Base-by-base conservation (phyloP, 805 yeast species). In the Myxozyma vanderwaltii region DNA sequence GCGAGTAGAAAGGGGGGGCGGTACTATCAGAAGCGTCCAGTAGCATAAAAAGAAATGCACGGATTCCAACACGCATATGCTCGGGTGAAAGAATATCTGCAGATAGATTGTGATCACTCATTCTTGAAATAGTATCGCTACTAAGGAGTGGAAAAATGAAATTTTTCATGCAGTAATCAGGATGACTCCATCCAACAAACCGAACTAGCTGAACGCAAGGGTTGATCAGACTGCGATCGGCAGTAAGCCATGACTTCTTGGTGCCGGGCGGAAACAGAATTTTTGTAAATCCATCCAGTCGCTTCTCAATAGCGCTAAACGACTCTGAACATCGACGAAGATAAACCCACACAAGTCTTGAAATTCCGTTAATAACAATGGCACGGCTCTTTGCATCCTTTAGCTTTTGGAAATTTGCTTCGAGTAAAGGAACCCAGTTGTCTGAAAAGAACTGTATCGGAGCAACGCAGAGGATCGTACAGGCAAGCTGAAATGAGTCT, bases 331-430 rank as follows among this genome's bases (percentile, higher is more conserved):
- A 84, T 63, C 98, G 78, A 72, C 86, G 89, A 24, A 91, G 75
- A 70, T 88, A 94, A 0, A 91, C 96, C 99, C 99, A 94, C 0
- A 89, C 73, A 33, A 95, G 76, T 58, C 97, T 76, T 0, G 96
- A 80, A 2, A 86, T 74, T 56, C 91, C 85, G 0, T 83, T 82
- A 15, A 88, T 79, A 44, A 84, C 80, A 2, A 82, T 81, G 0
- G 82, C 77, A 66, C 86, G 83, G 51, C 78, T 79, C 0, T 75
- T 69, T 47, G 88, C 89, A 3, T 89, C 86, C 67, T 85, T 88
- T 41, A 89, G 76, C 58, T 84, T 84, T 46, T 75, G 75, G n/a
- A 79, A 75, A 61, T 83, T 83, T 1, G 79, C 71, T 58, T 91
- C 96, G 1, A 89, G 78, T 4, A 91, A 71, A 2, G 75, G 73